A percentile compares a stretch with the other conserved stretches of the same genome.
Conservation (phyloP, 2,329 filamentous ascomycete species). For the Penicillium sp. region DNA sequence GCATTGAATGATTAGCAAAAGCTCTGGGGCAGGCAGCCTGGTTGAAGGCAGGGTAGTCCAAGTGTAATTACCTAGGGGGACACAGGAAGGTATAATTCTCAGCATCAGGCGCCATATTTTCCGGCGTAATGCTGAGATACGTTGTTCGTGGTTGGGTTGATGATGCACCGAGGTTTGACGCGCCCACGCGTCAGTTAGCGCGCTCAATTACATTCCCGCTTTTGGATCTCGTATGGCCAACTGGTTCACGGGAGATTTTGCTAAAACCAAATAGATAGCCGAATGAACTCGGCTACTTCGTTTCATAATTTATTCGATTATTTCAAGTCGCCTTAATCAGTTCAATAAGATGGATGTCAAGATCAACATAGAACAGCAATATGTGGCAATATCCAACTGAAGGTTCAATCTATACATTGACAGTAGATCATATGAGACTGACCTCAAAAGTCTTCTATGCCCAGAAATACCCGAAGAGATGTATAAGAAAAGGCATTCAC, state of each 20-base stretch:
- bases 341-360: too few species aligned
- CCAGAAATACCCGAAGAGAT: too few species aligned
- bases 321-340: not conserved
- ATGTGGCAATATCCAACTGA: too few species aligned
- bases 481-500: not conserved
- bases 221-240: slow-evolving; percentile 12
- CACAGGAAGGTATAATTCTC: slow-evolving; percentile 29
- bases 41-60: not conserved
- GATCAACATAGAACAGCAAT: too few species aligned
- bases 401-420: too few species aligned
- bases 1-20: slow-evolving; percentile 16
- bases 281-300: not conserved
- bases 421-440: not conserved
- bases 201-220: slow-evolving; percentile 30
- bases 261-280: not conserved
- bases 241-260: not conserved
- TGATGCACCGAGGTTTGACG: slow-evolving; percentile 15
- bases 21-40: not conserved
- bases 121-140: not conserved
- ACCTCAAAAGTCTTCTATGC: too few species aligned
- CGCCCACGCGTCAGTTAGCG: slow-evolving; percentile 26
- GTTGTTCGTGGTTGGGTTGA: slow-evolving; percentile 3
- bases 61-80: slow-evolving; percentile 28
- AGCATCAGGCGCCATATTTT: slow-evolving; percentile 20
- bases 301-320: not conserved